Evolutionary conservation across 1,284 basidiomycete species (phyloP).

Genomic region (Papiliotrema fonsecae): DNA sequence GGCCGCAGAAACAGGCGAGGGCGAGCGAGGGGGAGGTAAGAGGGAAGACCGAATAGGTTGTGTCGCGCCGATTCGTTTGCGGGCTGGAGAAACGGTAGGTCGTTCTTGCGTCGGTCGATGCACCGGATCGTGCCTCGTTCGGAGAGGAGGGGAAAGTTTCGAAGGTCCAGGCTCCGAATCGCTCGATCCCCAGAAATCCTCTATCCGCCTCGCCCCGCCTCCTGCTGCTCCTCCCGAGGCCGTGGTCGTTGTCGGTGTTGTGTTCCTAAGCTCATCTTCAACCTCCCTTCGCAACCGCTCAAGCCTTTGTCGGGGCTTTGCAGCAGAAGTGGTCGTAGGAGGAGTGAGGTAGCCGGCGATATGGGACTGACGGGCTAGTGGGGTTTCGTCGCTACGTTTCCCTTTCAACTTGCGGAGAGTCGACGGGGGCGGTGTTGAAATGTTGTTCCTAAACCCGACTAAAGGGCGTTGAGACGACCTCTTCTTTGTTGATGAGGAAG

Average conservation of each 20-base stretch:
- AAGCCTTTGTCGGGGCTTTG: background rate
- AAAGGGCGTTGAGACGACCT: conserved; percentile 21
- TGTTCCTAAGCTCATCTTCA: background rate
- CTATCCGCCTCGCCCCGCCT: conserved; percentile 4
- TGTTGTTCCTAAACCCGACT: conserved; percentile 14
- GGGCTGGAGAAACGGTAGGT: background rate
- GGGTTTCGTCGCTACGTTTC: background rate
- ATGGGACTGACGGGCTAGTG: conserved; percentile 1
- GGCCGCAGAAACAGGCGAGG: background rate
- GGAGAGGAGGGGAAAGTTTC: too few species aligned
- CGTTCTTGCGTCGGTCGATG: too few species aligned
- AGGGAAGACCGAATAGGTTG: background rate
- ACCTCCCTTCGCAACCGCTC: background rate
- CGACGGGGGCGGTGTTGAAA: conserved; percentile 25
- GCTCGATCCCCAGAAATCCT: conserved; percentile 16
- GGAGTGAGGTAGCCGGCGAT: conserved; percentile 18
- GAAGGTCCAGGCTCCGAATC: conserved; percentile 2
- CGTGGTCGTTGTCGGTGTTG: background rate
- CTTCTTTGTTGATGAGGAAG: conserved; percentile 5
- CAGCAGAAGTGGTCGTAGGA: conserved; percentile 8
- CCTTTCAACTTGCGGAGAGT: background rate
- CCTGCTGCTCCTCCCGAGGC: background rate
- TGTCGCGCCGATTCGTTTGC: background rate
- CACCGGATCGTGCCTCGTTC: too few species aligned
- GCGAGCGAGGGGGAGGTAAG: background rate